A percentile compares a stretch with the other conserved stretches of the same genome.
Evolutionary conservation across 1,284 basidiomycete species (phyloP).

Genomic region (Leccinum fuscescens): DNA sequence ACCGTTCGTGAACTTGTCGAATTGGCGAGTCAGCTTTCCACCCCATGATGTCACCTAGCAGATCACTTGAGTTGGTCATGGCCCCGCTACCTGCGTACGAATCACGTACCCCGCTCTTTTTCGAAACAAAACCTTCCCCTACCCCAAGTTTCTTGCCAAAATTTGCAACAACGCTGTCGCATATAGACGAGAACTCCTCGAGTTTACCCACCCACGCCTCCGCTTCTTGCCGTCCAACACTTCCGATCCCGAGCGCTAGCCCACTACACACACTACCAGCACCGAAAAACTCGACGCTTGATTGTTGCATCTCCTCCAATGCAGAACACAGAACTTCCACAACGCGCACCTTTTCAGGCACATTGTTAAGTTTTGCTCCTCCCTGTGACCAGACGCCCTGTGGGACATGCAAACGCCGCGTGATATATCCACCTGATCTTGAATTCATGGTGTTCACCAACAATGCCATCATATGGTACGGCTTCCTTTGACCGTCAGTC

Average conservation of each 20-base stretch:
- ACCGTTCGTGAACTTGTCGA: conserved; percentile 89
- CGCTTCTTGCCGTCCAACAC: conserved; percentile 68
- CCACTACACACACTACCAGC: conserved; percentile 75
- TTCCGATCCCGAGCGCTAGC: conserved; percentile 65
- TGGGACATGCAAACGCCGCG: conserved; percentile 83
- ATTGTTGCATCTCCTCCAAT: conserved; percentile 70
- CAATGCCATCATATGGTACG: conserved; percentile 87
- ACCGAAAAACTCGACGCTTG: conserved; percentile 69
- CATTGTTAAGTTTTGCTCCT: conserved; percentile 77
- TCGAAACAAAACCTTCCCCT: conserved; percentile 77
- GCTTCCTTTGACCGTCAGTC: conserved; percentile 72
- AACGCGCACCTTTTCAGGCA: conserved; percentile 84
- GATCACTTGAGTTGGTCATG: conserved; percentile 18
- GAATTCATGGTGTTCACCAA: conserved; percentile 79
- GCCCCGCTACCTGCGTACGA: background rate
- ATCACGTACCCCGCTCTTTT: conserved; percentile 68
- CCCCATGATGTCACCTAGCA: conserved; percentile 66
- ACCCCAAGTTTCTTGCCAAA: conserved; percentile 89
- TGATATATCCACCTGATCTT: conserved; percentile 85
- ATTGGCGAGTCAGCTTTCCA: conserved; percentile 75
- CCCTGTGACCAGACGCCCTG: conserved; percentile 88
- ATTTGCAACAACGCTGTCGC: conserved; percentile 82
- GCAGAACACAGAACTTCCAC: conserved; percentile 76
- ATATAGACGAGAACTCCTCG: conserved; percentile 71
- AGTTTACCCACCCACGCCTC: conserved; percentile 68